Conservation (phyloP, 495 filamentous ascomycete genomes). For the Clavariopsis aquatica region DNA sequence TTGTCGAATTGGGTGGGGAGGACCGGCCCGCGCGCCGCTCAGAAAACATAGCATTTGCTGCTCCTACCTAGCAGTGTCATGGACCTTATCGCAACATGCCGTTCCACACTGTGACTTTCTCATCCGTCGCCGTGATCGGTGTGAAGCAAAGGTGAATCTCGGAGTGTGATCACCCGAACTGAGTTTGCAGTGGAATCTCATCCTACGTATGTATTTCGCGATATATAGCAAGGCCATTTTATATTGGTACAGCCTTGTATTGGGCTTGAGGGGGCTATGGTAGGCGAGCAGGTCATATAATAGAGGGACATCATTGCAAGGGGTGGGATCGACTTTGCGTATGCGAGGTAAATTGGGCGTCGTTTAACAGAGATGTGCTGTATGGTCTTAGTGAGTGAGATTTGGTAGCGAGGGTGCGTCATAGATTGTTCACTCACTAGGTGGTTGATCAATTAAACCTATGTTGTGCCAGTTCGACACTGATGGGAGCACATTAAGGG, state of each 20-base stretch:
- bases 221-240: not conserved
- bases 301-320: not conserved
- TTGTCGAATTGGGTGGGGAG: not conserved
- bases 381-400: not conserved
- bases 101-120: not conserved
- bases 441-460: not conserved
- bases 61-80: not conserved
- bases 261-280: not conserved
- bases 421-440: slow-evolving; percentile 13
- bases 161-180: not conserved
- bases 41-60: not conserved
- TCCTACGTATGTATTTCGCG: not conserved
- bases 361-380: not conserved
- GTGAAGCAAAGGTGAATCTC: not conserved
- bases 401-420: slow-evolving; percentile 4
- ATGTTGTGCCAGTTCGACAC: not conserved
- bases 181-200: not conserved
- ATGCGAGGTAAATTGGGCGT: slow-evolving; percentile 7
- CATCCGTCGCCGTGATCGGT: not conserved
- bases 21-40: not conserved
- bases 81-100: not conserved
- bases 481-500: not conserved
- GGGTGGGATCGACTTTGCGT: slow-evolving; percentile 8
- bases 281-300: not conserved
- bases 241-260: not conserved